Evolutionary conservation across 306 rosid genomes (phyloP), one percentile per base, ranked within the genome.

Genomic region (Dryas alaskensis): DNA sequence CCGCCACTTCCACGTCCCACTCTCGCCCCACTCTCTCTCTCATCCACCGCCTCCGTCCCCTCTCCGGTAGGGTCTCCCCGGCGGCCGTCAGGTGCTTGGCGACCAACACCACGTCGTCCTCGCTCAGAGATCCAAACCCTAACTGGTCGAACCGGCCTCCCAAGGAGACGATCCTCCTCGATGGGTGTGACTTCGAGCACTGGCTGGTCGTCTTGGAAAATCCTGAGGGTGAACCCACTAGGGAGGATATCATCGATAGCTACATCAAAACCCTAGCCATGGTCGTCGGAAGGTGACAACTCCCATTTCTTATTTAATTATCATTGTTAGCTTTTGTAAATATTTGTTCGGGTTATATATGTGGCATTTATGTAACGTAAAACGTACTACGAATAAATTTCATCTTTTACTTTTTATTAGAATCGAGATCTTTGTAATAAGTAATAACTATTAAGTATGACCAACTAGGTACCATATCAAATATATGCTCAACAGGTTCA

Each of bases 121-220:
- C 99, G 4, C 98, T 95, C 79, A 86, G 83, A 22, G 98, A 95
- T 76, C 99, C 96, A 0, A 95, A 83, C 72, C 99, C 98, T 3
- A 89, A 92, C 84, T 89, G 96, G 98, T 90, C 96, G 14, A 95
- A 92, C 70, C 92, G 97, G 0, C 97, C 97, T 6, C 99, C 98
- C 1, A 90, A 90, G 70, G 99, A 95, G 84, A 95, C 97, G 0
- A 92, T 95, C 12, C 75, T 95, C 66, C 96, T 92, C 57, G 99
- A 95, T 47, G 99, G 99, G 2, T 95, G 98, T 73, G 98, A 95
- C 80, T 95, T 90, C 60, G 96, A 95, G 76, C 99, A 95, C 82
- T 95, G 99, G 99, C 96, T 95, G 64, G 84, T 95, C 8, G 98
- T 95, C 42, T 39, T 95, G 93, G 99, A 95, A 74, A 85, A 86